A percentile compares a stretch with the other conserved stretches of the same genome.
These are phyloP conservation scores for Entomortierella chlamydospora DNA, from an alignment of 192 early-diverging fungal species.

Conservation along the genomic window DNA sequence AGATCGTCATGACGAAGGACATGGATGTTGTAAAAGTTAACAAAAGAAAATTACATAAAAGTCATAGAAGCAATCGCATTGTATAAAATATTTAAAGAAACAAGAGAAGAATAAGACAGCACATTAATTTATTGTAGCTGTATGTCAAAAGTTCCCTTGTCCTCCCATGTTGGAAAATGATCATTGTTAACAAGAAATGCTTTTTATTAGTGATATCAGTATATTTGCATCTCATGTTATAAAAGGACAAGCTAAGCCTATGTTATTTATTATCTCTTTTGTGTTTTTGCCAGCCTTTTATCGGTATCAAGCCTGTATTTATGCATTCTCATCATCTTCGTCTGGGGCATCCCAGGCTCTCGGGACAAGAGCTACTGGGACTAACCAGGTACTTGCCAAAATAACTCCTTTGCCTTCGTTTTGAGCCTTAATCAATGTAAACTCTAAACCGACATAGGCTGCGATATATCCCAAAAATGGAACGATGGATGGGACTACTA, in stretches of 20 bases:
- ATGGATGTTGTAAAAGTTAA: background rate
- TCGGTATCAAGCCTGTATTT: background rate
- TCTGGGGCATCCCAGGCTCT: slow-evolving; percentile 53
- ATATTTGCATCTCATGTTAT: too few relatives aligned
- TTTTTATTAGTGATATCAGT: too few relatives aligned
- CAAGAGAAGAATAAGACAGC: too few relatives aligned
- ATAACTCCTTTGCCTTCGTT: slow-evolving; percentile 56
- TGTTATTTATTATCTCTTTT: too few relatives aligned
- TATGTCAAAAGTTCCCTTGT: too few relatives aligned
- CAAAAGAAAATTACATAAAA: background rate
- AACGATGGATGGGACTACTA: slow-evolving; percentile 49
- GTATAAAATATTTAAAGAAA: background rate
- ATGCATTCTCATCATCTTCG: background rate
- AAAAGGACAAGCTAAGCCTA: too few relatives aligned
- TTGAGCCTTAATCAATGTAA: slow-evolving; percentile 57
- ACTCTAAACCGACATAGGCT: slow-evolving; percentile 57
- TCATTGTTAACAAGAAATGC: too few relatives aligned
- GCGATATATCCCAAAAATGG: slow-evolving; percentile 58
- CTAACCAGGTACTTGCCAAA: slow-evolving; percentile 56
- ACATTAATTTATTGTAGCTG: too few relatives aligned
- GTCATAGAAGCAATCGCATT: background rate
- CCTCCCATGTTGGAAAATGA: too few relatives aligned
- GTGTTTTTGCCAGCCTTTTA: background rate
- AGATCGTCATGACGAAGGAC: background rate
- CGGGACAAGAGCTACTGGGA: slow-evolving; percentile 56